Evolutionary conservation across 2,329 filamentous ascomycete genomes (phyloP).

Genomic region (Penicillium oxalicum): DNA sequence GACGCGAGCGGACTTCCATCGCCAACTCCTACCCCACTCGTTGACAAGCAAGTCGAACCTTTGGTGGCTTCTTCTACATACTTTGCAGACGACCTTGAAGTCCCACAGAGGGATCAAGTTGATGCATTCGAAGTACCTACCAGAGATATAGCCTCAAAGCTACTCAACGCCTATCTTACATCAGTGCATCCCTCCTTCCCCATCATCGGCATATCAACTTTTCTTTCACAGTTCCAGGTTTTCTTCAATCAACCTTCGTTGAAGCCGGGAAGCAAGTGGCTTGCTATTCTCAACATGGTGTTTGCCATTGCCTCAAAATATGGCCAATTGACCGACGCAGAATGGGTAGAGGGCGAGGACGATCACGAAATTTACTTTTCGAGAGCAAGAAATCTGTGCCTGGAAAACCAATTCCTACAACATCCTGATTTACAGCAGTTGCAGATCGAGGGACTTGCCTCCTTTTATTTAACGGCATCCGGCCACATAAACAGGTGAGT

Average conservation of each 20-base stretch:
- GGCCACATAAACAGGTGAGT: constrained; percentile 41
- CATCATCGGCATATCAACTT: constrained; percentile 38
- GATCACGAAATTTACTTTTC: constrained; percentile 40
- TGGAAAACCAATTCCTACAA: constrained; percentile 37
- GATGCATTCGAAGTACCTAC: constrained; percentile 35
- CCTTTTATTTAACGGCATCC: constrained; percentile 37
- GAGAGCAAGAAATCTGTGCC: constrained; percentile 34
- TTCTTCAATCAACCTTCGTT: constrained; percentile 31
- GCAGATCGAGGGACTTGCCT: constrained; percentile 39
- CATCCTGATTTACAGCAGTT: constrained; percentile 41
- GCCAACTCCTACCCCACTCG: constrained; percentile 21
- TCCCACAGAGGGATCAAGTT: constrained; percentile 29
- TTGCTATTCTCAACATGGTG: constrained; percentile 42
- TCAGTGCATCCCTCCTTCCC: constrained; percentile 43
- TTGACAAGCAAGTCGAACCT: constrained; percentile 19
- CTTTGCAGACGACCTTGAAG: constrained; percentile 39
- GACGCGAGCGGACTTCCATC: constrained; percentile 24
- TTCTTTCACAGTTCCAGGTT: constrained; percentile 38
- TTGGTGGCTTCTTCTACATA: constrained; percentile 31
- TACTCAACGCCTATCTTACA: constrained; percentile 38
- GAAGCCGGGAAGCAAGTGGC: constrained; percentile 36
- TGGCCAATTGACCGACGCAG: constrained; percentile 32
- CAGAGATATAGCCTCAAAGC: constrained; percentile 31
- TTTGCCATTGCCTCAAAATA: constrained; percentile 41
- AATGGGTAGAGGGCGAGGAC: constrained; percentile 33